Evolutionary conservation across 106 monocot species (phyloP).

Genomic region (Dioscorea zingiberensis): DNA sequence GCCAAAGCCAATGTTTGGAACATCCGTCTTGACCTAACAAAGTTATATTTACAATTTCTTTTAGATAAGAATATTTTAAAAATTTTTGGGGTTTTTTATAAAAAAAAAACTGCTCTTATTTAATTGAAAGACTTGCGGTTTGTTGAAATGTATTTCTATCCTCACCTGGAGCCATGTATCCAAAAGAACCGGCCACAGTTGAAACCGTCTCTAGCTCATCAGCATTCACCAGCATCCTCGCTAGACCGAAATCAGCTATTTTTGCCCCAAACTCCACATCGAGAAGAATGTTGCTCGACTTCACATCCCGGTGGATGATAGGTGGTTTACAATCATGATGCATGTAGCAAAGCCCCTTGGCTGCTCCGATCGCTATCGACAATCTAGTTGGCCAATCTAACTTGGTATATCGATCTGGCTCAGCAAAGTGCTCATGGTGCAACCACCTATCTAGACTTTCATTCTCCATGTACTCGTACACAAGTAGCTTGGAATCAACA

Average conservation of each 20-base stretch:
- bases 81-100: too few species aligned
- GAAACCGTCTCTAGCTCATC: not conserved
- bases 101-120: too few species aligned
- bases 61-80: too few species aligned
- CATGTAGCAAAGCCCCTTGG: constrained; percentile 27
- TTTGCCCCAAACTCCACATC: constrained; percentile 20
- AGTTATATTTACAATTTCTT: too few species aligned
- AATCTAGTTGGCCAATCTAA: constrained; percentile 24
- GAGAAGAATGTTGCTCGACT: constrained; percentile 36
- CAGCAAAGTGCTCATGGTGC: not conserved
- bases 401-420: not conserved
- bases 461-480: constrained; percentile 20
- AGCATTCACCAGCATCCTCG: constrained; percentile 1
- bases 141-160: not conserved
- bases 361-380: constrained; percentile 17
- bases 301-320: constrained; percentile 25
- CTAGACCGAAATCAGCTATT: constrained; percentile 30
- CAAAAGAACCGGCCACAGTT: constrained; percentile 19
- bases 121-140: too few species aligned
- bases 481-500: constrained; percentile 7
- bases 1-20: too few species aligned
- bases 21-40: too few species aligned
- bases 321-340: constrained; percentile 23
- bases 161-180: constrained; percentile 36
- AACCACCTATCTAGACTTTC: constrained; percentile 17